phyloP scores from a whole-genome alignment of 176 grass and related monocot species.

The Bromus sterilis region DNA sequence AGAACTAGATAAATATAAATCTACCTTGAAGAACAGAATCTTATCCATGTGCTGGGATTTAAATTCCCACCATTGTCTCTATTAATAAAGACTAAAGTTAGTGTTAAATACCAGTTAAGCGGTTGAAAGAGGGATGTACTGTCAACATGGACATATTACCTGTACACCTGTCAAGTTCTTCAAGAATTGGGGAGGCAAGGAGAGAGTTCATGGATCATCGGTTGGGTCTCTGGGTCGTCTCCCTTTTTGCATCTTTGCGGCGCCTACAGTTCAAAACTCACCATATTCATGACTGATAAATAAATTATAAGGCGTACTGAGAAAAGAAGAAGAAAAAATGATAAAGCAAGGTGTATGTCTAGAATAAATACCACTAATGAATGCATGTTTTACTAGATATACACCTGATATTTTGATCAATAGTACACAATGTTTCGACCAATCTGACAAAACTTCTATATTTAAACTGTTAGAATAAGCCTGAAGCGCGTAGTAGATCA shows the following conservation, averaged over 20 bases:
- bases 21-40: constrained; percentile 95
- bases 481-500: too few relatives aligned
- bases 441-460: background rate
- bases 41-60: constrained; percentile 99
- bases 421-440: background rate
- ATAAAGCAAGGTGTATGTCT: background rate
- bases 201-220: constrained; percentile 79
- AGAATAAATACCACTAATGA: background rate
- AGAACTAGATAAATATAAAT: background rate
- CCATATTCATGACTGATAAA: constrained; percentile 7
- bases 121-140: constrained; percentile 3
- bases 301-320: background rate
- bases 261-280: constrained; percentile 38
- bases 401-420: background rate
- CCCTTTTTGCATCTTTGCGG: constrained; percentile 71
- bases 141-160: constrained; percentile 34
- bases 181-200: constrained; percentile 71
- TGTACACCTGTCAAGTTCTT: constrained; percentile 76
- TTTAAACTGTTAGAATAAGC: too few relatives aligned
- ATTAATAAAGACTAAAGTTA: constrained; percentile 33
- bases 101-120: background rate
- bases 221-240: constrained; percentile 49
- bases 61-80: constrained; percentile 99
- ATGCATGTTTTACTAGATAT: background rate
- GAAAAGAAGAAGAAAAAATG: background rate